phyloP scores from a whole-genome alignment of 345 rosid genomes.

The Brassica incana region DNA sequence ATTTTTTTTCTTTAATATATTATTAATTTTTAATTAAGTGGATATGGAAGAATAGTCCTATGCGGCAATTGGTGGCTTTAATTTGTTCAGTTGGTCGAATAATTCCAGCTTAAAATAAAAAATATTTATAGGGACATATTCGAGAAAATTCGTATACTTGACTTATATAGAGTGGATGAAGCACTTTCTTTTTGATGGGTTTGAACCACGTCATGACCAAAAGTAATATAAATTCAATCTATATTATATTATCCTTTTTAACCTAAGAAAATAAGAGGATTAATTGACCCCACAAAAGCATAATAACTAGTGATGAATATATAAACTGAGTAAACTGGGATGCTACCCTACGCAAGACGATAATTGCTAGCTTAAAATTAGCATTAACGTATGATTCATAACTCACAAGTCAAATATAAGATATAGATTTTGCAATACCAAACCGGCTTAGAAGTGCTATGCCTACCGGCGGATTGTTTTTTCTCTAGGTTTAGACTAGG shows the following conservation, averaged over 20 bases:
- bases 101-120: conserved; percentile 33
- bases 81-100: conserved; percentile 35
- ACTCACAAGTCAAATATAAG: not conserved
- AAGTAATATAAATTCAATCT: conserved; percentile 10
- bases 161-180: conserved; percentile 39
- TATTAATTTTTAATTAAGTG: conserved; percentile 11
- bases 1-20: not conserved
- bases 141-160: conserved; percentile 36
- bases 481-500: not conserved
- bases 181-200: conserved; percentile 38
- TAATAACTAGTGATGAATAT: conserved; percentile 19
- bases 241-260: not conserved
- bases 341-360: not conserved
- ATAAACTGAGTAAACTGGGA: not conserved
- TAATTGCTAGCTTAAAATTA: not conserved
- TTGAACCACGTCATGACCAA: conserved; percentile 40
- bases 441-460: not conserved
- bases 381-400: not conserved
- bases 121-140: conserved; percentile 30
- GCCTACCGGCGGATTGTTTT: not conserved
- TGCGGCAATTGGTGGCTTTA: conserved; percentile 39
- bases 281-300: conserved; percentile 9
- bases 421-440: not conserved
- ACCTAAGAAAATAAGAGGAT: conserved; percentile 23
- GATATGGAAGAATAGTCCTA: conserved; percentile 39